phyloP scores from a whole-genome alignment of 1,139 yeast species.

The Chernovozyma sophiae-reginae region DNA sequence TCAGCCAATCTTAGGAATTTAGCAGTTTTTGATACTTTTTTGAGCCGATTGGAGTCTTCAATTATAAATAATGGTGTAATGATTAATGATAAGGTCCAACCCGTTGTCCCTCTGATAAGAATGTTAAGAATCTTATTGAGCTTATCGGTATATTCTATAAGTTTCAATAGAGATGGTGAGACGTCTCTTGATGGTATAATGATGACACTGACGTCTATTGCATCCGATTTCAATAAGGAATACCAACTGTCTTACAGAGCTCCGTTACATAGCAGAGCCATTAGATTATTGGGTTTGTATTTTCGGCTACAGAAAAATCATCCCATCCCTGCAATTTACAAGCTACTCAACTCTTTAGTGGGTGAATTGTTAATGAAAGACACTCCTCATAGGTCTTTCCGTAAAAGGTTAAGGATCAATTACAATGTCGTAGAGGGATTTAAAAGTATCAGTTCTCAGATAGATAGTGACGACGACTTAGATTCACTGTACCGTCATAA shows the following conservation, averaged over 20 bases:
- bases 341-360: not conserved
- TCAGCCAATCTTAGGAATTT: not conserved
- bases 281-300: not conserved
- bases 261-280: conserved; percentile 3
- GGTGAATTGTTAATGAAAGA: not conserved
- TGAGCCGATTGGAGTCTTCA: not conserved
- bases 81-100: not conserved
- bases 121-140: conserved; percentile 2
- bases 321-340: not conserved
- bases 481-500: no score
- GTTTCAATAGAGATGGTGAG: not conserved
- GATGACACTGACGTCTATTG: conserved; percentile 1
- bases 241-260: conserved; percentile 4
- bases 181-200: conserved; percentile 1
- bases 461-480: not conserved
- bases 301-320: not conserved
- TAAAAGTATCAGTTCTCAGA: not conserved
- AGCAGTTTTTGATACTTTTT: not conserved
- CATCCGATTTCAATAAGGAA: not conserved
- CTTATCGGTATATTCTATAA: conserved; percentile 4
- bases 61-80: not conserved
- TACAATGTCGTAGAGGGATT: conserved; percentile 3
- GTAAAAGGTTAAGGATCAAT: not conserved
- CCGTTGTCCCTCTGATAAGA: not conserved
- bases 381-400: not conserved